phyloP scores from a whole-genome alignment of 768 basidiomycete species.

The Termitomyces sp. region DNA sequence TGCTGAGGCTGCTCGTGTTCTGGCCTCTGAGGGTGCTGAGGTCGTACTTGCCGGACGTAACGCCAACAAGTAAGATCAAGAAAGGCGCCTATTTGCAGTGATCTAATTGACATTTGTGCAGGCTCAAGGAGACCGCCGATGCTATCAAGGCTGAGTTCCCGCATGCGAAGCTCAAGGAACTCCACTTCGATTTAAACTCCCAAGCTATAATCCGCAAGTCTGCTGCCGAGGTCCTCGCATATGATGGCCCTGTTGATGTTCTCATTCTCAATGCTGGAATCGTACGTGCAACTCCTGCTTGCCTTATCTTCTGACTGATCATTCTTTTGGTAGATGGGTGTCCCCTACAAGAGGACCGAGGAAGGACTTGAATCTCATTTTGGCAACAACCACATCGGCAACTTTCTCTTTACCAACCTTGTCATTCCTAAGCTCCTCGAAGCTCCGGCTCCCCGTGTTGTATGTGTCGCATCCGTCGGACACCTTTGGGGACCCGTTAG shows the following conservation, averaged over 20 bases:
- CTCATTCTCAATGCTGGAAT: conserved; percentile 21
- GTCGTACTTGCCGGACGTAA: conserved; percentile 8
- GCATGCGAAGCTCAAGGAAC: conserved; percentile 7
- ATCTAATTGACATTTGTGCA: background rate
- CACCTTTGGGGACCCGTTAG: conserved; percentile 10
- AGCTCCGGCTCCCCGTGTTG: conserved; percentile 3
- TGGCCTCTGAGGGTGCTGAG: conserved; percentile 4
- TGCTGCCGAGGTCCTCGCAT: conserved; percentile 15
- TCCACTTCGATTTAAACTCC: conserved; percentile 14
- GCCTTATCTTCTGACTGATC: background rate
- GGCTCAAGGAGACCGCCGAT: conserved; percentile 5
- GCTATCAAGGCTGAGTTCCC: conserved; percentile 6
- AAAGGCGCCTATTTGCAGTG: background rate
- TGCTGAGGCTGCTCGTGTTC: conserved; percentile 9
- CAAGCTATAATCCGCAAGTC: conserved; percentile 11
- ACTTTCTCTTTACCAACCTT: conserved; percentile 19
- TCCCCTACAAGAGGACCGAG: conserved; percentile 14
- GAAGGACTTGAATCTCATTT: conserved; percentile 21
- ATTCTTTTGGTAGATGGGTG: conserved; percentile 14
- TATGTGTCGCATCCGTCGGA: conserved; percentile 6
- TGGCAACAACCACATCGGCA: conserved; percentile 20
- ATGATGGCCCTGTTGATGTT: conserved; percentile 17
- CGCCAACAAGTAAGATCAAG: background rate
- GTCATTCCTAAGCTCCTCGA: conserved; percentile 12
- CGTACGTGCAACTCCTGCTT: background rate